Evolutionary conservation across 768 basidiomycete genomes (phyloP), one percentile per base, ranked within the genome.

Genomic region (Flagelloscypha sp.): DNA sequence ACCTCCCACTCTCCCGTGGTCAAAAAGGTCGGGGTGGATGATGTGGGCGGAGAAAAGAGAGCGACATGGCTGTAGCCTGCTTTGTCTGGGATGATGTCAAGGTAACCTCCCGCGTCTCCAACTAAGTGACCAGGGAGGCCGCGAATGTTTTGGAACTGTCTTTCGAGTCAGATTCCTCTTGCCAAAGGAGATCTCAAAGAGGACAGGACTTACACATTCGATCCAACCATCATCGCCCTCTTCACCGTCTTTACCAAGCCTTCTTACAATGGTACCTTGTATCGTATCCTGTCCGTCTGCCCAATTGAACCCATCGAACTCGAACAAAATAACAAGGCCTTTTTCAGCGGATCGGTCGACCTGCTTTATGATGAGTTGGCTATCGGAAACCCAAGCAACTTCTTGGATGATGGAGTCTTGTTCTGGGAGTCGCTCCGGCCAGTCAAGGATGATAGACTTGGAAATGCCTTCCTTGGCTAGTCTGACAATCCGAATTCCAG

Each of bases 191-290:
- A 16, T 27, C 30, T 21, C n/a, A 33, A 29, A 13, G 24, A 34
- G 33, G 29, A 24, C 10, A 21, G 29, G 20, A 65, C 81, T 41
- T 44, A 88, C 90, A 41, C 74, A 62, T 33, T 97, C 87, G 42
- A 97, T 89, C 95, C 95, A 99, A 1, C 95, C 95, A 24, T 77
- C 76, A 50, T 95, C 94, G 0, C 79, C 83, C 50, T 94, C 71
- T 48, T 92, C 93, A 5, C 88, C 94, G 23, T 79, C 52, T 51
- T 75, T 72, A 4, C 92, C 94, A 7, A 94, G 65, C 41, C 66
- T 79, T 38, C 94, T 65, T 6, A 89, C 84, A 10, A 88, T 75
- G 30, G 46, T 51, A 6, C 79, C 77, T 21, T 47, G 49, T 8
- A 58, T 56, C 5, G 44, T 35, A 6, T 47, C 45, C 31, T 50